Base-by-base conservation (phyloP, 495 filamentous ascomycete genomes). In the Pseudevernia furfuracea region DNA sequence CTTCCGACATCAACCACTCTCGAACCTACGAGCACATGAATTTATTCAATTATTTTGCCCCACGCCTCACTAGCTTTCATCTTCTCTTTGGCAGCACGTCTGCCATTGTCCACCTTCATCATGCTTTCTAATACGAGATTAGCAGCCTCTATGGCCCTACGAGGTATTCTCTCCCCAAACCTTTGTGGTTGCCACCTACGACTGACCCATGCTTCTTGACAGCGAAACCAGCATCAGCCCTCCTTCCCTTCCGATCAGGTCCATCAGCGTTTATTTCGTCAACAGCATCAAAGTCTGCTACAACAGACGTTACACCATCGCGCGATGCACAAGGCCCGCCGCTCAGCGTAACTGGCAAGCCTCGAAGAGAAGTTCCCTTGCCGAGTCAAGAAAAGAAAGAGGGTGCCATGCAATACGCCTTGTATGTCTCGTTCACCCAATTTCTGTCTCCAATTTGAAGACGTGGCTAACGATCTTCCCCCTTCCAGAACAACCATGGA, bases 361-460 rank as follows among this genome's bases (percentile, higher is more conserved):
- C 77, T 58, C 79, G 84, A 58, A 77, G 80, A 71, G 91, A 97
- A 79, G 91, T 97, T 37, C 89, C 86, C 68, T 79, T 98, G 65
- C 84, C 91, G 48, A 94, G 89, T 71, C 90, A 97, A 81, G 91
- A 95, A 78, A 87, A 86, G 67, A 96, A 90, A 77, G 92, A 97
- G 81, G 92, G 93, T 72, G 89, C 85, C 52, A 86, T 97, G 81
- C 93, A 98, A 89, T 97, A 95, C 81, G 93, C 92, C 66, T 80
- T 98, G 92, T 96, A 85, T 68, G 89, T 53, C 43, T 32, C 34
- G 32, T 8, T 46, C n/a, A 34, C 19, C 10, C 8, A 6, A 11
- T 0, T 4, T n/a, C 25, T 25, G 21, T 48, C 3, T 14, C 17
- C 11, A 19, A 17, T 12, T 32, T 6, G 49, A 30, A 55, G 15